These are phyloP conservation scores for Tolypocladium ophioglossoides DNA, from an alignment of 2,329 filamentous ascomycete genomes.

Conservation along the genomic window DNA sequence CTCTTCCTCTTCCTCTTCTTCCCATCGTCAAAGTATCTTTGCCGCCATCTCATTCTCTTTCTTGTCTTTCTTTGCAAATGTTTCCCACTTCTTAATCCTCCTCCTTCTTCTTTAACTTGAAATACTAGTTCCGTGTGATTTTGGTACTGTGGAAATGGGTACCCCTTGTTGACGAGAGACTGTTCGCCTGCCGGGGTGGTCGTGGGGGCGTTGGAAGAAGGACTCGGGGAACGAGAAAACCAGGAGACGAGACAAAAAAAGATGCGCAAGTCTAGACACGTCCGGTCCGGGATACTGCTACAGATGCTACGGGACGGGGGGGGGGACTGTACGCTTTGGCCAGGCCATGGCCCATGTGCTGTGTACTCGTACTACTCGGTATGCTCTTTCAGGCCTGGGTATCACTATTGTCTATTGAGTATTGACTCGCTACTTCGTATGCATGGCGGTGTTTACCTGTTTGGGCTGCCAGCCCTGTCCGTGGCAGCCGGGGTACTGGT, in stretches of 20 bases:
- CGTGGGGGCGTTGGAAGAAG: not conserved
- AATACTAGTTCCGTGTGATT: not conserved
- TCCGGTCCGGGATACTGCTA: not conserved
- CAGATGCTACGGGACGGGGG: not conserved
- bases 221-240: not conserved
- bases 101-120: not conserved
- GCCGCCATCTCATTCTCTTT: not conserved
- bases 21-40: not conserved
- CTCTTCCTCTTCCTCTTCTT: too few relatives aligned
- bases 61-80: not conserved
- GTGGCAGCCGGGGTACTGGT: not conserved
- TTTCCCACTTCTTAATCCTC: not conserved
- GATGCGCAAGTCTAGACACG: not conserved
- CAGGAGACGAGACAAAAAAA: not conserved
- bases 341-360: not conserved
- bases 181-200: not conserved
- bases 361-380: not conserved
- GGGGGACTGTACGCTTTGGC: not conserved
- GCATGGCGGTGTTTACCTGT: not conserved
- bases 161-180: not conserved
- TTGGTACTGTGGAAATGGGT: not conserved
- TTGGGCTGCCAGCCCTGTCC: not conserved
- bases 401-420: not conserved
- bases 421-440: not conserved
- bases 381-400: not conserved